phyloP scores from a whole-genome alignment of 2,329 filamentous ascomycete genomes.

The Aspergillus sp. region DNA sequence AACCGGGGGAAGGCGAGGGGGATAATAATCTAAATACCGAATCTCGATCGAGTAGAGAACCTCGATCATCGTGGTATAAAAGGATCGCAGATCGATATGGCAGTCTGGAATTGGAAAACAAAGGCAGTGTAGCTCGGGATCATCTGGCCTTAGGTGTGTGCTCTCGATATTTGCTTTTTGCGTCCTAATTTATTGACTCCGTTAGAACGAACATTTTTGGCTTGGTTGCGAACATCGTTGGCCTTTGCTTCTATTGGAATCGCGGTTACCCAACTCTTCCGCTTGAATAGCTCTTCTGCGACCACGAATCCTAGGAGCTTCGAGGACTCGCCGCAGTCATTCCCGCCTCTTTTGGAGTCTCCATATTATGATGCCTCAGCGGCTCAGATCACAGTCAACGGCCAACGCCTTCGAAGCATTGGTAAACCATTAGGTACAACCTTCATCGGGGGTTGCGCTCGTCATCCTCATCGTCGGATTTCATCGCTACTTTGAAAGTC shows the following conservation, averaged over 20 bases:
- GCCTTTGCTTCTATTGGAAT: conserved; percentile 64
- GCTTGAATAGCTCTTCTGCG: conserved; percentile 50
- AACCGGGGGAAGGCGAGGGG: conserved; percentile 3
- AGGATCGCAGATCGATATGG: conserved; percentile 55
- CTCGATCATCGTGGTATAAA: conserved; percentile 41
- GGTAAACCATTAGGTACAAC: conserved; percentile 62
- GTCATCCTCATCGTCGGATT: conserved; percentile 59
- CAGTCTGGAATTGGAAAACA: conserved; percentile 60
- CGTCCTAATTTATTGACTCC: background rate
- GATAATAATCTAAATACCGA: conserved; percentile 3
- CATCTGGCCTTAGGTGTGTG: conserved; percentile 57
- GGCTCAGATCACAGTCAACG: conserved; percentile 11
- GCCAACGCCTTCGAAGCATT: conserved; percentile 42
- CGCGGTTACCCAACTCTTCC: conserved; percentile 62
- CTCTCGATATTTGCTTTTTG: conserved; percentile 1
- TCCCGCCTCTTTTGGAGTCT: conserved; percentile 16
- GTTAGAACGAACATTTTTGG: conserved; percentile 63
- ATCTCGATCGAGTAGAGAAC: conserved; percentile 8
- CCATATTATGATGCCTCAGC: conserved; percentile 11
- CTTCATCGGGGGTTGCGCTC: conserved; percentile 58
- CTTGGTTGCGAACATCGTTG: conserved; percentile 62
- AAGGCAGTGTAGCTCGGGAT: conserved; percentile 61
- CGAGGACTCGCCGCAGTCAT: conserved; percentile 10
- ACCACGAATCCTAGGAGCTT: background rate
- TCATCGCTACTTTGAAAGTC: conserved; percentile 62